Base-by-base conservation (phyloP, 768 basidiomycete species). In the Mycena metata region DNA sequence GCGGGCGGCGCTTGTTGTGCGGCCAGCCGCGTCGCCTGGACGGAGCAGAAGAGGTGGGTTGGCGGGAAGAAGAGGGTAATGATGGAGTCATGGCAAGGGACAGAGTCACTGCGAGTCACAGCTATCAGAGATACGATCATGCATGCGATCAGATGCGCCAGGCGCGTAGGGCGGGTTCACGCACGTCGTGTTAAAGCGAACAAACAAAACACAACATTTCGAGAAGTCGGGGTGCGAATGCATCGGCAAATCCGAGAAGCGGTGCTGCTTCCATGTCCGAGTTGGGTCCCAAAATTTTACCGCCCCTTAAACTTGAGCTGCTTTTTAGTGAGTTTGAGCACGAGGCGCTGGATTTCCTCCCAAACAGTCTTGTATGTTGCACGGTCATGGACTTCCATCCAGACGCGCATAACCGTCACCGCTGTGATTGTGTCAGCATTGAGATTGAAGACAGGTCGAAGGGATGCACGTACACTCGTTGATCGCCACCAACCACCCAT, bases 211-310 rank as follows among this genome's bases (percentile, higher is more conserved):
- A n/a, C n/a, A n/a, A n/a, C n/a, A n/a, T n/a, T n/a, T n/a, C n/a
- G n/a, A n/a, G n/a, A n/a, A n/a, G n/a, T n/a, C n/a, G n/a, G n/a
- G n/a, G n/a, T n/a, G n/a, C 21, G 23, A 65, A 65, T 4, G 64
- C 35, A 33, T 65, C 64, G 16, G n/a, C 55, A 30, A 65, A 58
- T 26, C 64, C 64, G 36, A 65, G 64, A 33, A 65, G 55, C 0
- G 64, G 64, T 17, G 64, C 56, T 26, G 64, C 64, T 57, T 66
- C 64, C 64, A 66, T 66, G 39, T 66, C 64, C 19, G 64, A 39
- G 24, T 66, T 66, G 21, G 59, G 24, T 10, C 64, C 64, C 30
- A 66, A 46, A 17, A 66, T 30, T 23, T 15, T 59, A 2, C 55
- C 64, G 17, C 55, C 55, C 56, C 26, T 43, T 41, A 36, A 66